These are phyloP conservation scores for Paramecium tetraurelia DNA, from an alignment of 73 alveolate genomes.

Conservation along the genomic window DNA sequence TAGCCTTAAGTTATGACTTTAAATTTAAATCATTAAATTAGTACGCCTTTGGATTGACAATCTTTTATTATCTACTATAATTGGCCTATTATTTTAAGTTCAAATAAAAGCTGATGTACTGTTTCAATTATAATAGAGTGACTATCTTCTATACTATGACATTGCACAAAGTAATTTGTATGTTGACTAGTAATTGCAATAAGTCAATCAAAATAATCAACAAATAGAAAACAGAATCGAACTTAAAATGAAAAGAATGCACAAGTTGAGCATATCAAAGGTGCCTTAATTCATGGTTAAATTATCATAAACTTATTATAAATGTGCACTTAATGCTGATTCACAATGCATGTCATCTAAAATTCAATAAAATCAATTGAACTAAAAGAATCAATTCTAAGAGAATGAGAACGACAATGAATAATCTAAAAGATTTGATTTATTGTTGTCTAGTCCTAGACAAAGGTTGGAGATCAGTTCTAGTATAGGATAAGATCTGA, in stretches of 20 bases:
- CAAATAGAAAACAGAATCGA: not conserved
- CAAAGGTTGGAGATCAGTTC: not conserved
- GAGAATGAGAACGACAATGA: not conserved
- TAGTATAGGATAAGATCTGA: not conserved
- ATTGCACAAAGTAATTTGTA: not conserved
- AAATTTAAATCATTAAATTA: not conserved
- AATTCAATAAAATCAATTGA: not conserved
- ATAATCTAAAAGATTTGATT: not conserved
- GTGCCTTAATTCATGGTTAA: conserved; percentile 38
- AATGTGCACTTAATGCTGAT: not conserved
- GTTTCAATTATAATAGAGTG: not conserved
- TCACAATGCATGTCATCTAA: not conserved
- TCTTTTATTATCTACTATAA: not conserved
- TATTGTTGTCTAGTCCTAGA: not conserved
- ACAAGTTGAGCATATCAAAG: not conserved
- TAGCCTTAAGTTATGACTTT: not conserved
- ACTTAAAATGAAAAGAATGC: not conserved
- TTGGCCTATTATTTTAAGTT: not conserved
- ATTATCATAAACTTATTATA: conserved; percentile 14
- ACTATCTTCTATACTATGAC: not conserved
- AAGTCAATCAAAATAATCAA: not conserved
- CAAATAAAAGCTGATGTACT: not conserved
- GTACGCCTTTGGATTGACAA: not conserved
- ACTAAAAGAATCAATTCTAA: not conserved
- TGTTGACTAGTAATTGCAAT: not conserved